Percentiles rank a stretch among this genome's conserved stretches.
phyloP scores from a whole-genome alignment of 495 filamentous ascomycete species.

The Hypoxylon intermedium region DNA sequence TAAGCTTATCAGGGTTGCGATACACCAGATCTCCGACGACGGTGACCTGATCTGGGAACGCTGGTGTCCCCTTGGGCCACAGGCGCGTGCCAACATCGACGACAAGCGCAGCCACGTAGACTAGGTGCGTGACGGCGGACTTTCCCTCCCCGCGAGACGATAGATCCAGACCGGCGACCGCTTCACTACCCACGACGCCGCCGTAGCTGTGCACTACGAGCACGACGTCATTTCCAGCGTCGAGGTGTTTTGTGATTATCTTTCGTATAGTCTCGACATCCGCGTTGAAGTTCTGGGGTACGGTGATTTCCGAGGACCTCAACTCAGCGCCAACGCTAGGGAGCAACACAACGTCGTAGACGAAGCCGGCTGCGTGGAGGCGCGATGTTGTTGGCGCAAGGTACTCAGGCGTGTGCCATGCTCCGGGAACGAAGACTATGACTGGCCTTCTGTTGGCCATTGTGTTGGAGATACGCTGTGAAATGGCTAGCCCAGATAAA shows the following conservation, averaged over 20 bases:
- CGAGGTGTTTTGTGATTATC: conserved; percentile 41
- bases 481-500: not conserved
- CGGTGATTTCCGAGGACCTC: conserved; percentile 26
- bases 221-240: conserved; percentile 53
- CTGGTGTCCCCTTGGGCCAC: conserved; percentile 9
- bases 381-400: conserved; percentile 45
- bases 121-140: conserved; percentile 11
- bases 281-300: conserved; percentile 33
- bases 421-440: conserved; percentile 56
- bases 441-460: conserved; percentile 33
- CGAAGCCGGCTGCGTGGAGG: conserved; percentile 47
- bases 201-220: conserved; percentile 60
- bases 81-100: conserved; percentile 13
- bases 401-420: conserved; percentile 52
- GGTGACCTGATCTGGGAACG: not conserved
- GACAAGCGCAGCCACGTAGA: conserved; percentile 20
- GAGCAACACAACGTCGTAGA: conserved; percentile 46
- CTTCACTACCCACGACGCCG: conserved; percentile 57
- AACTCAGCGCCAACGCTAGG: conserved; percentile 44
- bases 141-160: conserved; percentile 12
- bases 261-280: conserved; percentile 37
- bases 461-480: not conserved
- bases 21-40: not conserved
- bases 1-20: not conserved
- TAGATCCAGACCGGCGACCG: conserved; percentile 48